These are phyloP conservation scores for Scheffersomyces segobiensis DNA, from an alignment of 1,139 yeast genomes.

Conservation along the genomic window DNA sequence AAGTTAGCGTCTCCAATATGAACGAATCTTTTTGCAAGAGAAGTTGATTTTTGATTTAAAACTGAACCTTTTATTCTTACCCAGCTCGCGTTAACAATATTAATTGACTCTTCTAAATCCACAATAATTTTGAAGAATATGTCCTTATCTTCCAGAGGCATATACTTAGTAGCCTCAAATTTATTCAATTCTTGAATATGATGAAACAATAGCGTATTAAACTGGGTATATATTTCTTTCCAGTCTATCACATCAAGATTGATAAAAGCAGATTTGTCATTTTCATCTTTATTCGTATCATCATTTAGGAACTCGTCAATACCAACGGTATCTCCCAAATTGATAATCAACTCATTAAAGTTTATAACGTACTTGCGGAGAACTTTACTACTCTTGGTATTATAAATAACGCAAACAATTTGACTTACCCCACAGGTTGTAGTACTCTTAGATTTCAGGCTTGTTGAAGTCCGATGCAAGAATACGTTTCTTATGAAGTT, in stretches of 20 bases:
- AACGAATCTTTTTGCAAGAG: constrained; percentile 10
- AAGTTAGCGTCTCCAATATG: constrained; percentile 38
- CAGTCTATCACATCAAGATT: constrained; percentile 30
- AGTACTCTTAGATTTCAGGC: constrained; percentile 8
- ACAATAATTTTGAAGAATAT: constrained; percentile 32
- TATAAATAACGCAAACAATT: constrained; percentile 25
- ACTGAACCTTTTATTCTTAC: constrained; percentile 17
- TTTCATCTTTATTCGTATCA: constrained; percentile 2
- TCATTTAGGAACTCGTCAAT: constrained; percentile 8
- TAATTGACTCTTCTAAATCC: constrained; percentile 26
- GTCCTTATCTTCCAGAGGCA: constrained; percentile 9
- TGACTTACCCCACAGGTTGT: constrained; percentile 18
- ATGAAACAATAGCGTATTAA: constrained; percentile 28
- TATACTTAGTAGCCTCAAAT: constrained; percentile 2
- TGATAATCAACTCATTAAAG: constrained; percentile 25
- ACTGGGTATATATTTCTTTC: constrained; percentile 35
- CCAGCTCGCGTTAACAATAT: constrained; percentile 23
- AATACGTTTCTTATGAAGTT: constrained; percentile 10
- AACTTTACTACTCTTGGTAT: constrained; percentile 18
- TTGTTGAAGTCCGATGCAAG: background rate
- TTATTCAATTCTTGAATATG: constrained; percentile 31
- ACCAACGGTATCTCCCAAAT: constrained; percentile 16
- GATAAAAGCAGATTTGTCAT: constrained; percentile 17
- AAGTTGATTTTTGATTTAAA: background rate
- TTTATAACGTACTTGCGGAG: constrained; percentile 27